Percentiles rank a stretch among this genome's conserved stretches.
Conservation (phyloP, 2,329 filamentous ascomycete species). For the Coniochaeta prunicola region DNA sequence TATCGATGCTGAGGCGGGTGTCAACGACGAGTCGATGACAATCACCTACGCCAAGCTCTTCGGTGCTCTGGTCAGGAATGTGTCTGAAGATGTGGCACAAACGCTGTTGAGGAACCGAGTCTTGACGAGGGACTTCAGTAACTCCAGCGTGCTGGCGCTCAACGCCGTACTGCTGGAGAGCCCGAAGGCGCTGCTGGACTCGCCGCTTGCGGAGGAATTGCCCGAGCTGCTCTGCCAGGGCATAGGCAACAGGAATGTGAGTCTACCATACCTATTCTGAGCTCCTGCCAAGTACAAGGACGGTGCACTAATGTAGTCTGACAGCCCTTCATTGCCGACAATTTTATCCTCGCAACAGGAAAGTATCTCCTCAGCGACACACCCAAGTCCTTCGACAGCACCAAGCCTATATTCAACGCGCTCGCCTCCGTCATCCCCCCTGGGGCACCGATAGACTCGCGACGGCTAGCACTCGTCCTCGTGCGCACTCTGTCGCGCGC, state of each 20-base stretch:
- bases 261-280: conserved; percentile 23
- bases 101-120: conserved; percentile 61
- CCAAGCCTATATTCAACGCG: conserved; percentile 72
- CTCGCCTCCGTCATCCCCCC: conserved; percentile 70
- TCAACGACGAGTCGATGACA: conserved; percentile 68
- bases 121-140: conserved; percentile 67
- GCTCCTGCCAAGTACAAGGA: background rate
- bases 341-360: conserved; percentile 80
- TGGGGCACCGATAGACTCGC: conserved; percentile 72
- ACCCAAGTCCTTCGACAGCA: conserved; percentile 64
- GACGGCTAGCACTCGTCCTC: conserved; percentile 79
- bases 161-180: conserved; percentile 86
- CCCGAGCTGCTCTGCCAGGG: conserved; percentile 73
- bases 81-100: conserved; percentile 63
- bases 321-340: conserved; percentile 78
- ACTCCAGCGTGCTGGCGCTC: conserved; percentile 74
- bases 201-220: conserved; percentile 63
- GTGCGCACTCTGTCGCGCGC: conserved; percentile 76
- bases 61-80: conserved; percentile 80
- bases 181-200: conserved; percentile 59
- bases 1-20: conserved; percentile 78
- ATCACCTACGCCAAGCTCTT: conserved; percentile 88
- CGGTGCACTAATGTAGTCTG: conserved; percentile 10
- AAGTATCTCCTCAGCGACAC: conserved; percentile 75
- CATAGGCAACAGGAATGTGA: conserved; percentile 68